Evolutionary conservation across 1,139 yeast species (phyloP).

Genomic region (Scheffersomyces illinoinensis): DNA sequence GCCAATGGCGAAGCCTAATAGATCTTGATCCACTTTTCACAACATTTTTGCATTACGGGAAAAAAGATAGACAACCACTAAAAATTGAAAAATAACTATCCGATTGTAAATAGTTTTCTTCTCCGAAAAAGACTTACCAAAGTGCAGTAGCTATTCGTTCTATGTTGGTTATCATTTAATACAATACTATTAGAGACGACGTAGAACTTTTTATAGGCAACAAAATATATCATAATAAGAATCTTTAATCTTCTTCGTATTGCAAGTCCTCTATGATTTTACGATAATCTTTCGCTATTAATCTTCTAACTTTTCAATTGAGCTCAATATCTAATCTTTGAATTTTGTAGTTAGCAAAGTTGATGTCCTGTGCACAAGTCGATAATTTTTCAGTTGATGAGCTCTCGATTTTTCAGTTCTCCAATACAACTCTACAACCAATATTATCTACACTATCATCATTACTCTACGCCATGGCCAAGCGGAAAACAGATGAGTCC

Average conservation of each 20-base stretch:
- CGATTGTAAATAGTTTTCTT: background rate
- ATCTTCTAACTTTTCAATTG: background rate
- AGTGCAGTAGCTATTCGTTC: background rate
- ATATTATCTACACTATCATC: background rate
- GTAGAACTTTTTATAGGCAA: background rate
- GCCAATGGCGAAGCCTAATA: background rate
- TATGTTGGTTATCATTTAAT: background rate
- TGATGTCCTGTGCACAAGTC: background rate
- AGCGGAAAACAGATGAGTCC: slow-evolving; percentile 27
- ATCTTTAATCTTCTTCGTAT: background rate
- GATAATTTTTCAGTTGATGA: background rate
- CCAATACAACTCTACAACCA: background rate
- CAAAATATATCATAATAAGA: background rate
- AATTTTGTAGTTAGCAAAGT: background rate
- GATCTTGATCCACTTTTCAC: background rate
- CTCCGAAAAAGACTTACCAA: background rate
- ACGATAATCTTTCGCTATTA: background rate
- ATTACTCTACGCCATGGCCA: slow-evolving; percentile 12
- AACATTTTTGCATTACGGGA: background rate
- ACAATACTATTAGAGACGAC: background rate
- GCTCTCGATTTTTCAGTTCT: background rate
- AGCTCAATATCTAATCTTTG: background rate
- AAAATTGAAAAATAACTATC: background rate
- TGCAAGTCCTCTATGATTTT: background rate
- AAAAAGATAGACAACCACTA: background rate